Conservation (phyloP, 83 land plant genomes). For the Diphasiastrum complanatum region DNA sequence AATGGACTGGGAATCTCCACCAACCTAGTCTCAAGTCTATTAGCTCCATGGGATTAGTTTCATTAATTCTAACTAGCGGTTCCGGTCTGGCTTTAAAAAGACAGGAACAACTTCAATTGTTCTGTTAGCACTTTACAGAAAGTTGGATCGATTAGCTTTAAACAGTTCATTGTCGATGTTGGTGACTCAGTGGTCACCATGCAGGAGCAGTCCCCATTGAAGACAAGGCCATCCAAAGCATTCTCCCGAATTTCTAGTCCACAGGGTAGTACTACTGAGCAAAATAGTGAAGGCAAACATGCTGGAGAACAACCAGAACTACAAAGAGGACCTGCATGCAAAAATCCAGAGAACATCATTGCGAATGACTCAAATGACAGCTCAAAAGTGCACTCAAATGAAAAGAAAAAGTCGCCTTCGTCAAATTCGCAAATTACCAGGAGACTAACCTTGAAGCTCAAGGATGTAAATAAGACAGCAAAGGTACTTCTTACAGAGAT, state of each 20-base stretch:
- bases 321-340: no score
- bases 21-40: neutral
- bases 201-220: neutral
- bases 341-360: neutral
- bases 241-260: no score
- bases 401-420: neutral
- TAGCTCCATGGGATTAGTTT: slow-evolving; percentile 34
- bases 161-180: slow-evolving; percentile 34
- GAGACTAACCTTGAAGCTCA: slow-evolving; percentile 72
- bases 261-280: no score
- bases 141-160: slow-evolving; percentile 64
- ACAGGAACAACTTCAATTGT: slow-evolving; percentile 67
- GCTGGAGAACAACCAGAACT: no score
- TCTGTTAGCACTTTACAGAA: slow-evolving; percentile 38
- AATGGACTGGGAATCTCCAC: neutral
- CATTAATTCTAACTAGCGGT: slow-evolving; percentile 62
- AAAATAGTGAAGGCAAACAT: no score
- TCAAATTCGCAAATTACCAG: slow-evolving; percentile 16
- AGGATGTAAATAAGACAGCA: slow-evolving; percentile 66
- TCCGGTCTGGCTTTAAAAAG: slow-evolving; percentile 62
- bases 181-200: neutral
- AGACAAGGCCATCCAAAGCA: no score
- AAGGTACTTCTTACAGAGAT: slow-evolving; percentile 42
- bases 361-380: neutral
- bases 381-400: neutral